A percentile compares a stretch with the other conserved stretches of the same genome.
phyloP scores from a whole-genome alignment of 1,139 yeast species.

The Tardiomyces digboiensis region DNA sequence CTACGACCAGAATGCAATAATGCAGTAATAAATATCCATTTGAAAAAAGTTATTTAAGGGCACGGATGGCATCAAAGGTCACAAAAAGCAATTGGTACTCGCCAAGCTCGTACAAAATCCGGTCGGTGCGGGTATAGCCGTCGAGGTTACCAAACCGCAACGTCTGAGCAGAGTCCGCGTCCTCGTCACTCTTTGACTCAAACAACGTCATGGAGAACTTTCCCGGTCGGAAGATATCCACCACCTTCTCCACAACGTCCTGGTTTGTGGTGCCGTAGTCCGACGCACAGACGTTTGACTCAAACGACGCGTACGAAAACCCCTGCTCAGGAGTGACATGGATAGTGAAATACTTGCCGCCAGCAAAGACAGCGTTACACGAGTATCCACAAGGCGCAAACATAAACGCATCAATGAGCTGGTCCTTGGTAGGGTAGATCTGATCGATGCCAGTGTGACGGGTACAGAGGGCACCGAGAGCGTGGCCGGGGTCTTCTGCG shows the following conservation, averaged over 20 bases:
- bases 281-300: conserved; percentile 63
- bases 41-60: background rate
- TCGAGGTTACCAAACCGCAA: conserved; percentile 15
- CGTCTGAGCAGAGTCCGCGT: conserved; percentile 8
- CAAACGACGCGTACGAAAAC: conserved; percentile 96
- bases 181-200: conserved; percentile 14
- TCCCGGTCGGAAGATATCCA: conserved; percentile 62
- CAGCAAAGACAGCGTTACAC: conserved; percentile 64
- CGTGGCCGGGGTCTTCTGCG: conserved; percentile 69
- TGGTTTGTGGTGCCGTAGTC: conserved; percentile 36
- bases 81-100: conserved; percentile 38
- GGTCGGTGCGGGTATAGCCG: conserved; percentile 58
- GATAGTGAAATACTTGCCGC: conserved; percentile 67
- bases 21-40: background rate
- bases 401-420: conserved; percentile 67
- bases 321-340: conserved; percentile 93
- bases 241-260: conserved; percentile 44
- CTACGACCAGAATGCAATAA: too few species aligned
- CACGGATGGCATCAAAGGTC: conserved; percentile 22
- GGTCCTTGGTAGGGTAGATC: conserved; percentile 35
- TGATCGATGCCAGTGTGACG: conserved; percentile 48
- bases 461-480: conserved; percentile 62
- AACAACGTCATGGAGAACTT: conserved; percentile 69
- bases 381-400: conserved; percentile 97
- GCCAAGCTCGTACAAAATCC: conserved; percentile 60